Percentiles rank a stretch among this genome's conserved stretches.
phyloP scores from a whole-genome alignment of 805 yeast genomes.

The Cephaloascus fragrans region DNA sequence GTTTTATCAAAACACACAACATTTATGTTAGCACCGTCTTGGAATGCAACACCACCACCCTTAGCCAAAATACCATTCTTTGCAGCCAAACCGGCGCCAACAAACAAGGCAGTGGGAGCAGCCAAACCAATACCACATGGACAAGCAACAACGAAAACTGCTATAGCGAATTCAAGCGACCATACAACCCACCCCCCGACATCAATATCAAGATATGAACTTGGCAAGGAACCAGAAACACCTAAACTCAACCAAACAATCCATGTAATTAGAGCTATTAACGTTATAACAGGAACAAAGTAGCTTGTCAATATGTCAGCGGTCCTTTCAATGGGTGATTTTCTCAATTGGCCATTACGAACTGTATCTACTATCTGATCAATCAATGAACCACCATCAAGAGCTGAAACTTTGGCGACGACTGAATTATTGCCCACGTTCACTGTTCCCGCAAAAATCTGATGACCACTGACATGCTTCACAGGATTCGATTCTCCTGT shows the following conservation, averaged over 20 bases:
- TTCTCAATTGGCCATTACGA: constrained; percentile 60
- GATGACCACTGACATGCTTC: constrained; percentile 48
- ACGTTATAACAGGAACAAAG: constrained; percentile 62
- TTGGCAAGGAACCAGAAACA: constrained; percentile 42
- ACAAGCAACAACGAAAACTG: constrained; percentile 77
- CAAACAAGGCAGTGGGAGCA: constrained; percentile 76
- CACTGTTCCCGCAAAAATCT: constrained; percentile 63
- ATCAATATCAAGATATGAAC: constrained; percentile 46
- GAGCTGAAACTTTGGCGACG: constrained; percentile 43
- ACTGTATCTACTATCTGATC: constrained; percentile 65
- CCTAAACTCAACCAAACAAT: constrained; percentile 58
- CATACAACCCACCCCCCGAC: constrained; percentile 71
- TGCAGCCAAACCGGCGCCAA: constrained; percentile 74
- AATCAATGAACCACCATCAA: constrained; percentile 55
- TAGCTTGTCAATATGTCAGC: constrained; percentile 63
- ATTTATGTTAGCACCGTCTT: constrained; percentile 57
- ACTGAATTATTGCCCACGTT: constrained; percentile 49
- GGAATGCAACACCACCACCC: constrained; percentile 79
- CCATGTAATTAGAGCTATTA: constrained; percentile 57
- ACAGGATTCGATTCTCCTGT: constrained; percentile 60
- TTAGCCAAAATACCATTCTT: constrained; percentile 65
- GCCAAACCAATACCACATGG: constrained; percentile 84
- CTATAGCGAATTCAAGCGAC: constrained; percentile 69
- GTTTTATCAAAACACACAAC: constrained; percentile 72
- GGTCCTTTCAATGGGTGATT: constrained; percentile 64